A percentile compares a stretch with the other conserved stretches of the same genome.
Evolutionary conservation across 176 grass and related monocot species (phyloP).

Genomic region (Areca catechu): DNA sequence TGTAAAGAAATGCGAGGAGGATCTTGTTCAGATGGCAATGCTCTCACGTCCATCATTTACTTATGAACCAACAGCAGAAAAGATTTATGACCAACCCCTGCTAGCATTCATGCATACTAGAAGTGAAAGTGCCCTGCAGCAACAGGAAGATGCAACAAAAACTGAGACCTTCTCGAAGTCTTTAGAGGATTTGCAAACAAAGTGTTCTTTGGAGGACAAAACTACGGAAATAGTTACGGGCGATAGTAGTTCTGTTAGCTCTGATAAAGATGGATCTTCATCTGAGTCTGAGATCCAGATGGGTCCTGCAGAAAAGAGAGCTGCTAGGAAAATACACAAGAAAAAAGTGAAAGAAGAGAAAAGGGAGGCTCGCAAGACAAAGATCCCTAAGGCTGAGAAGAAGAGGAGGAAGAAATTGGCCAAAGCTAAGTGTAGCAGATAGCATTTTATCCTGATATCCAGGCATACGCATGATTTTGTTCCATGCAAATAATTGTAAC

Average conservation of each 20-base stretch:
- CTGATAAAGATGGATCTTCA: constrained; percentile 36
- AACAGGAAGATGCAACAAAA: constrained; percentile 11
- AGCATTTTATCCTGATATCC: constrained; percentile 14
- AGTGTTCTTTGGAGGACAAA: constrained; percentile 14
- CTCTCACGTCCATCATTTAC: constrained; percentile 55
- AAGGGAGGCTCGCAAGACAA: constrained; percentile 58
- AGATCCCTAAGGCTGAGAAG: constrained; percentile 73
- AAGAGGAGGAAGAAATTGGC: constrained; percentile 92
- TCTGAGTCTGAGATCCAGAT: constrained; percentile 38
- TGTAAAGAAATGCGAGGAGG: constrained; percentile 80
- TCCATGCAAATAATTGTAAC: too few relatives aligned
- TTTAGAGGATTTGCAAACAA: constrained; percentile 14
- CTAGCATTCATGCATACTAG: constrained; percentile 54
- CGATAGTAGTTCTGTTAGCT: constrained; percentile 31
- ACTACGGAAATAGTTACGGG: constrained; percentile 15
- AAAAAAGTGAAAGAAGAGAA: constrained; percentile 95
- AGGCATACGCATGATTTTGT: too few relatives aligned
- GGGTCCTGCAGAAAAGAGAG: constrained; percentile 61
- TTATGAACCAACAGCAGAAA: constrained; percentile 61
- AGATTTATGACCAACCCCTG: constrained; percentile 67
- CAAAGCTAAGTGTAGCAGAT: constrained; percentile 83
- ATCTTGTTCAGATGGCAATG: constrained; percentile 67
- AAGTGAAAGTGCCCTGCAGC: constrained; percentile 24
- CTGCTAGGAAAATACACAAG: constrained; percentile 71
- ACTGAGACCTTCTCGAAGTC: neutral